Base-by-base conservation (phyloP, 345 rosid species). In the Tarenaya hassleriana region DNA sequence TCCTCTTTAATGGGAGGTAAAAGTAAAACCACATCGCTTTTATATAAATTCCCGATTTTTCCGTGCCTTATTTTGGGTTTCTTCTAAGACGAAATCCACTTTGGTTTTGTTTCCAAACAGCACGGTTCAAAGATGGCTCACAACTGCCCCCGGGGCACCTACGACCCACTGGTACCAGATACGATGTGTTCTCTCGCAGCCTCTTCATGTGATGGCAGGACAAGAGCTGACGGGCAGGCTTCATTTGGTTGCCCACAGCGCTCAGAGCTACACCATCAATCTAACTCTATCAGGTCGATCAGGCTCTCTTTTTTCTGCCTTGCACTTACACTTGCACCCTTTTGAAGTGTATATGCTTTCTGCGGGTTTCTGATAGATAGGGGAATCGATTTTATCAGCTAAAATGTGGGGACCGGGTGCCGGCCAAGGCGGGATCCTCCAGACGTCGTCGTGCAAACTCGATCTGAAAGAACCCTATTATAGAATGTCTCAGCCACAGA, bases 381-480 rank as follows among this genome's bases (percentile, higher is more conserved):
- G 47, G 32, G 34, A 27, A 27, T 33, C 32, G 38, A 45, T 47
- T 56, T 47, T 17, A 49, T 58, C 60, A 92, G 98, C 91, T 65
- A 92, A 88, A 80, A 92, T 88, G 98, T 92, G 98, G 98, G 98
- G 98, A 19, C 94, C 98, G 8, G 98, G 98, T 55, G 91, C 94
- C 1, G 91, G 83, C 50, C 94, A 79, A 80, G 98, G 98, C 17
- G 91, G 94, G 65, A 88, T 83, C 31, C 76, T 92, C 64, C 98
- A 92, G 61, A 81, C 98, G 24, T 88, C 97, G 2, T 76, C 94
- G 1, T 80, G 94, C 80, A 88, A 80, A 66, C 72, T 88, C 17
- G 95, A 92, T 58, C 82, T 92, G 41, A 92, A 92, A 64, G 97
- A 92, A 63, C 98, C 97, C 13, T 92, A 92, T 52, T 92, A 92